Percentiles rank a stretch among this genome's conserved stretches.
Conservation (phyloP, 495 filamentous ascomycete genomes). For the Penicillium paradoxum region DNA sequence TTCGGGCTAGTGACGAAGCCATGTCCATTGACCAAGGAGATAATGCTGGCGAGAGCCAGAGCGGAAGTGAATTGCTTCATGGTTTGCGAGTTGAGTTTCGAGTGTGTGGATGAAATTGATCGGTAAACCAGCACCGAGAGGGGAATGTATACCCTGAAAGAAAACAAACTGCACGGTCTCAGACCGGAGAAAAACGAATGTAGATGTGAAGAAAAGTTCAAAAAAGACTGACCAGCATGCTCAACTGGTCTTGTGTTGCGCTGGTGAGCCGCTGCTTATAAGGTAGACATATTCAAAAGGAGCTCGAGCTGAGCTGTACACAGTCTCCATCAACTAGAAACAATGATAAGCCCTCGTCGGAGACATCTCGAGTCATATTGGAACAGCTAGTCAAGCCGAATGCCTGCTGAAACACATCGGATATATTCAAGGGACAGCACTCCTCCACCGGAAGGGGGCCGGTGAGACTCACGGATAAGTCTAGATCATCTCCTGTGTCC, state of each 20-base stretch:
- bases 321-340: slow-evolving; percentile 20
- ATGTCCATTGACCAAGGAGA: slow-evolving; percentile 53
- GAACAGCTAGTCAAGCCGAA: slow-evolving; percentile 6
- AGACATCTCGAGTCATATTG: neutral
- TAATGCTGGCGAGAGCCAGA: slow-evolving; percentile 43
- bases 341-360: neutral
- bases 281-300: neutral
- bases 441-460: slow-evolving; percentile 7
- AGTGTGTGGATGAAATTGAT: slow-evolving; percentile 18
- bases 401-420: slow-evolving; percentile 16
- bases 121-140: slow-evolving; percentile 35
- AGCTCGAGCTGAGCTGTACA: neutral
- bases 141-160: slow-evolving; percentile 20
- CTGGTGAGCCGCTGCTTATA: slow-evolving; percentile 8
- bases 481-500: neutral
- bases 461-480: slow-evolving; percentile 12
- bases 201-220: slow-evolving; percentile 15
- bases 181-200: slow-evolving; percentile 32
- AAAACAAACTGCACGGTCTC: slow-evolving; percentile 27
- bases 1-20: slow-evolving; percentile 57
- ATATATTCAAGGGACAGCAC: slow-evolving; percentile 5
- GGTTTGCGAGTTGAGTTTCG: slow-evolving; percentile 13
- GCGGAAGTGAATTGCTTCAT: slow-evolving; percentile 35
- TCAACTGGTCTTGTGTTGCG: slow-evolving; percentile 1
- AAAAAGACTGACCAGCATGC: slow-evolving; percentile 17